Conservation (phyloP, 176 grass and related monocot genomes). For the Raddia distichophylla region DNA sequence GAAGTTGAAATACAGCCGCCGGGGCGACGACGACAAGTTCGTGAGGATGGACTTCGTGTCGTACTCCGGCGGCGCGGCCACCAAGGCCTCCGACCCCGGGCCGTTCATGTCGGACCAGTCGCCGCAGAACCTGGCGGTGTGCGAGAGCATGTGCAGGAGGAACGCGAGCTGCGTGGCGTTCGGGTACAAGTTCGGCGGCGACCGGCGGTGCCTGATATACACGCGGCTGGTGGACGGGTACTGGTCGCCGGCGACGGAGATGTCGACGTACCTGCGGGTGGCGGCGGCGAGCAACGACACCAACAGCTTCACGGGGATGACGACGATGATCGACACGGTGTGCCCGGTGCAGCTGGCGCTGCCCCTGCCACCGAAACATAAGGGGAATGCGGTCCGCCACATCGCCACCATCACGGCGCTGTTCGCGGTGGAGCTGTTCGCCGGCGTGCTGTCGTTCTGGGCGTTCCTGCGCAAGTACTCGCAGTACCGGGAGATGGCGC, state of each 20-base stretch:
- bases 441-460: conserved; percentile 83
- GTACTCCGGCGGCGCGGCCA: conserved; percentile 11
- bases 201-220: conserved; percentile 48
- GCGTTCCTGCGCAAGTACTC: conserved; percentile 96
- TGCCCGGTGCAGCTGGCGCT: conserved; percentile 65
- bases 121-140: conserved; percentile 45
- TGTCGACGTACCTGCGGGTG: conserved; percentile 59
- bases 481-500: conserved; percentile 94
- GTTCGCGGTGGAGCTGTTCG: conserved; percentile 80
- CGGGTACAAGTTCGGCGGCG: conserved; percentile 77
- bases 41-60: conserved; percentile 71
- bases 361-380: conserved; percentile 60
- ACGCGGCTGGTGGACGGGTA: conserved; percentile 46
- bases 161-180: conserved; percentile 51
- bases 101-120: background rate
- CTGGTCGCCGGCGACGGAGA: conserved; percentile 82
- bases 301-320: conserved; percentile 72
- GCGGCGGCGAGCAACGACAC: conserved; percentile 41
- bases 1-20: conserved; percentile 29
- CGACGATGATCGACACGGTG: conserved; percentile 66
- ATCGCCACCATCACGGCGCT: conserved; percentile 68
- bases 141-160: background rate
- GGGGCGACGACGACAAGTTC: conserved; percentile 51
- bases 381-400: conserved; percentile 46
- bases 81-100: background rate